Evolutionary conservation across 208 protist species (phyloP).

Genomic region (Phytomonas francai): DNA sequence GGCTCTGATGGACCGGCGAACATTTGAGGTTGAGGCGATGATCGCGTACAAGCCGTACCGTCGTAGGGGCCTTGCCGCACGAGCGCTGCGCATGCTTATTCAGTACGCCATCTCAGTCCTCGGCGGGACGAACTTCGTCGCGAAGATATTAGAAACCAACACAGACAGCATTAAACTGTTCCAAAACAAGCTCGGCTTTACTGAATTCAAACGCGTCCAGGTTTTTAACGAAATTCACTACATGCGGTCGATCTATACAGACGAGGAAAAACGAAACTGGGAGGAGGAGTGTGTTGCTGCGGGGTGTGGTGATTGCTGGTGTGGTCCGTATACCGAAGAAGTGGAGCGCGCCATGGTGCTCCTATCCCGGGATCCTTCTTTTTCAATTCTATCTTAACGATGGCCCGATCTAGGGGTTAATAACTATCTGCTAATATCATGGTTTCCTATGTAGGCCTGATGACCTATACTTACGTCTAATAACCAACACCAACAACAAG

Average conservation of each 20-base stretch:
- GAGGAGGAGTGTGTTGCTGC: constrained; percentile 18
- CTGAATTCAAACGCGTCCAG: constrained; percentile 47
- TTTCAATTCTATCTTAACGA: too few relatives aligned
- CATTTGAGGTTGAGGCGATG: constrained; percentile 90
- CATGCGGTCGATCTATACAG: constrained; percentile 20
- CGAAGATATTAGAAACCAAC: constrained; percentile 86
- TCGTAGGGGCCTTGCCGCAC: constrained; percentile 60
- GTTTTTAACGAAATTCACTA: constrained; percentile 84
- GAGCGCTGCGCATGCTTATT: constrained; percentile 78
- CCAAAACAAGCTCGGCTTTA: constrained; percentile 56
- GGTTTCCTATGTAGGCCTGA: constrained; percentile 9
- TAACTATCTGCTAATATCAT: neutral
- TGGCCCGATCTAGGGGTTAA: too few relatives aligned
- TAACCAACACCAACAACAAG: too few relatives aligned
- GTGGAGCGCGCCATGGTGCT: neutral
- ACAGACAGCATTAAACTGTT: constrained; percentile 68
- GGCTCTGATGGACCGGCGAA: constrained; percentile 10
- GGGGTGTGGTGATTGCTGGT: constrained; percentile 13
- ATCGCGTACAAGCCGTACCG: constrained; percentile 64
- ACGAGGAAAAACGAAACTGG: constrained; percentile 19
- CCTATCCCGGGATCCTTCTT: too few relatives aligned
- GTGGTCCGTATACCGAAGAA: constrained; percentile 9
- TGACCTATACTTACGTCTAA: neutral
- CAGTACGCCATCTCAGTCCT: constrained; percentile 71
- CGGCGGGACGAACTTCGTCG: constrained; percentile 62